Evolutionary conservation across 1,284 basidiomycete species (phyloP).

Genomic region (Meira nashicola): DNA sequence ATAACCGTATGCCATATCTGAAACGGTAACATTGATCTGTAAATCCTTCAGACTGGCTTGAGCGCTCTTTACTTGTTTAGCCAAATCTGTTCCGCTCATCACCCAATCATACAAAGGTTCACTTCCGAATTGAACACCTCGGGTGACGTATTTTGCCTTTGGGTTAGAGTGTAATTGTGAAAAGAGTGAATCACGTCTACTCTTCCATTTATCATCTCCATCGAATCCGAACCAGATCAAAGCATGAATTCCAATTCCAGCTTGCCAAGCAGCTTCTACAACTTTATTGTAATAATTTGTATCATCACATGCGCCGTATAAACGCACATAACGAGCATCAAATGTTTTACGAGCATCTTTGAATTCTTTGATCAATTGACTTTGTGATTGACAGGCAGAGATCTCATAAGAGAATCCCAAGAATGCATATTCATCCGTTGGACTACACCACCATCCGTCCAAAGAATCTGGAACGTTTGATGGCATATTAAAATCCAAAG

Average conservation of each 20-base stretch:
- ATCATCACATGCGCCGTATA: slow-evolving; percentile 66
- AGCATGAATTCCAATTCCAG: slow-evolving; percentile 64
- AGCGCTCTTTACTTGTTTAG: slow-evolving; percentile 57
- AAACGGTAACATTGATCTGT: slow-evolving; percentile 65
- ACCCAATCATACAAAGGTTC: slow-evolving; percentile 68
- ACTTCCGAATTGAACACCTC: slow-evolving; percentile 67
- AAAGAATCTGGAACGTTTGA: slow-evolving; percentile 10
- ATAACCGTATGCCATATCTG: slow-evolving; percentile 59
- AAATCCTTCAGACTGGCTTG: not conserved
- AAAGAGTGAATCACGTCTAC: slow-evolving; percentile 54
- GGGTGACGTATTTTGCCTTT: slow-evolving; percentile 65
- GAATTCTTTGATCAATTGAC: slow-evolving; percentile 63
- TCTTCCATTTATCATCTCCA: slow-evolving; percentile 60
- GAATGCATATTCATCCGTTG: slow-evolving; percentile 23
- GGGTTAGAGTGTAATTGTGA: slow-evolving; percentile 62
- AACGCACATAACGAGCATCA: slow-evolving; percentile 65
- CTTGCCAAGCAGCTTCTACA: slow-evolving; percentile 67
- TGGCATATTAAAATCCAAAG: slow-evolving; percentile 23
- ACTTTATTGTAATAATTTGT: slow-evolving; percentile 58
- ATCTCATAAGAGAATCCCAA: slow-evolving; percentile 13
- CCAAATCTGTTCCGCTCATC: slow-evolving; percentile 59
- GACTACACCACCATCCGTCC: slow-evolving; percentile 23
- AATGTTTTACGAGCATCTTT: slow-evolving; percentile 62
- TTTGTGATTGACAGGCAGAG: slow-evolving; percentile 12
- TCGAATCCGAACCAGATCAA: slow-evolving; percentile 65